Evolutionary conservation across 495 filamentous ascomycete species (phyloP).

Genomic region (Lophiostoma macrostomum): DNA sequence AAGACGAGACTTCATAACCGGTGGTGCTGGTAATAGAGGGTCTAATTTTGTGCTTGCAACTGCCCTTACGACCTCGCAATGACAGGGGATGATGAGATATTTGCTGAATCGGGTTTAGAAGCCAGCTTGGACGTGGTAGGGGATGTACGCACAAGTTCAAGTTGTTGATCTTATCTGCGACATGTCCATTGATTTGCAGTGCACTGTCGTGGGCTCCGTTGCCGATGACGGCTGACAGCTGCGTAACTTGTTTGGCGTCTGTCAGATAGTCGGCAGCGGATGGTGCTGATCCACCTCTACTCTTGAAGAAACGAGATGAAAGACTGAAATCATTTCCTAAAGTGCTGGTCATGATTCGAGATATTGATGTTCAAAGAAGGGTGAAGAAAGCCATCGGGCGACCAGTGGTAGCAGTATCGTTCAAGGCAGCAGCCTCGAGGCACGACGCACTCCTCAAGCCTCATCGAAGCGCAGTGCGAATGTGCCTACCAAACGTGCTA

Average conservation of each 20-base stretch:
- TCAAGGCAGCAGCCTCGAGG: too few relatives aligned
- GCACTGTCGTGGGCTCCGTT: constrained; percentile 10
- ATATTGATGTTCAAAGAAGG: not conserved
- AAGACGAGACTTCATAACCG: not conserved
- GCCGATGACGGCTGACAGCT: constrained; percentile 7
- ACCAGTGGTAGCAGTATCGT: not conserved
- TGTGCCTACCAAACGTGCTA: too few relatives aligned
- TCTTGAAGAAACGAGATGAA: constrained; percentile 2
- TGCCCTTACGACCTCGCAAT: constrained; percentile 6
- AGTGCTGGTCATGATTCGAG: constrained; percentile 1
- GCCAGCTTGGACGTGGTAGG: constrained; percentile 1
- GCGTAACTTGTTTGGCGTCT: constrained; percentile 12
- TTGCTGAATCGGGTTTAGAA: not conserved
- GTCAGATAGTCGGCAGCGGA: constrained; percentile 1
- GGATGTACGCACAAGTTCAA: constrained; percentile 3
- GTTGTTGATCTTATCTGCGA: constrained; percentile 11
- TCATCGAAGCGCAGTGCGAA: too few relatives aligned
- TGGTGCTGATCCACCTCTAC: constrained; percentile 3
- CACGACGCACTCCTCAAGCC: too few relatives aligned
- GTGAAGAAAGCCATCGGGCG: constrained; percentile 1
- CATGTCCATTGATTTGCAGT: constrained; percentile 12
- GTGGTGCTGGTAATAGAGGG: constrained; percentile 1
- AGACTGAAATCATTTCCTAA: constrained; percentile 3
- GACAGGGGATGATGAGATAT: constrained; percentile 12
- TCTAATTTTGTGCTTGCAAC: constrained; percentile 7